A percentile compares a stretch with the other conserved stretches of the same genome.
Conservation (phyloP, 805 yeast species). For the Saturnispora sanitii region DNA sequence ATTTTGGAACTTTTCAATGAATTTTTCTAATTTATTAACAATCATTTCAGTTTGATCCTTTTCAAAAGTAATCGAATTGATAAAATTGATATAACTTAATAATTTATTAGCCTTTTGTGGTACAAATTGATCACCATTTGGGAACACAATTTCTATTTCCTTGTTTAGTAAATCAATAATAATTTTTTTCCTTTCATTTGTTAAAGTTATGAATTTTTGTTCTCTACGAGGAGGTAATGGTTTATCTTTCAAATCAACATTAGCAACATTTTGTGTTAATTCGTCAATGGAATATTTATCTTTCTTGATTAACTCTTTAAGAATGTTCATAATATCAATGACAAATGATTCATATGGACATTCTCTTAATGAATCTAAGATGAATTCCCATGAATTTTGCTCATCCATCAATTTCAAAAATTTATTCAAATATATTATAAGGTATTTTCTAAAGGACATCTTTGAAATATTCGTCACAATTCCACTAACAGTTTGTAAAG, state of each 20-base stretch:
- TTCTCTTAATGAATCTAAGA: conserved; percentile 50
- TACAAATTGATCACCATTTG: conserved; percentile 11
- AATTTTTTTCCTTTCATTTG: conserved; percentile 31
- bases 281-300: not conserved
- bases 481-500: conserved; percentile 19
- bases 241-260: not conserved
- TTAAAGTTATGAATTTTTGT: conserved; percentile 33
- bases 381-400: conserved; percentile 44
- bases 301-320: conserved; percentile 50
- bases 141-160: conserved; percentile 30
- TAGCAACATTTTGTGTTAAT: not conserved
- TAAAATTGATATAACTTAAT: conserved; percentile 47
- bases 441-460: conserved; percentile 23
- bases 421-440: conserved; percentile 55
- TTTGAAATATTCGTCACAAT: conserved; percentile 14
- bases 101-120: conserved; percentile 33
- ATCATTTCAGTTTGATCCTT: not conserved
- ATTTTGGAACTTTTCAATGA: not conserved
- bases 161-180: conserved; percentile 34
- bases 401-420: conserved; percentile 52
- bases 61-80: conserved; percentile 19
- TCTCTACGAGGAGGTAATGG: conserved; percentile 33
- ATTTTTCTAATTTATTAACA: not conserved
- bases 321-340: conserved; percentile 51
- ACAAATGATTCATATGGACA: conserved; percentile 53